Evolutionary conservation across 1,139 yeast species (phyloP).

Genomic region (Saccharomycopsis hybrid): DNA sequence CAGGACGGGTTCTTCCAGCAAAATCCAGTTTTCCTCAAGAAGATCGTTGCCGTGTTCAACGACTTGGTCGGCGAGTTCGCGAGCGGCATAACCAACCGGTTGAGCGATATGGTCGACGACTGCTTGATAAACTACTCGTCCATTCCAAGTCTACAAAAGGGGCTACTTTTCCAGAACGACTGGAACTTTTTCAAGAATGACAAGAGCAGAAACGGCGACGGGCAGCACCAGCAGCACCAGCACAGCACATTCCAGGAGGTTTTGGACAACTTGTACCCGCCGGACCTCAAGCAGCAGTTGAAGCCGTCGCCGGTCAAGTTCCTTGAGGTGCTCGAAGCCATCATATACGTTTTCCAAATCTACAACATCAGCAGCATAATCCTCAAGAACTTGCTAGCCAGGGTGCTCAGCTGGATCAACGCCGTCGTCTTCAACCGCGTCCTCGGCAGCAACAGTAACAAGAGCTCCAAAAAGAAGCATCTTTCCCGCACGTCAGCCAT

Average conservation of each 20-base stretch:
- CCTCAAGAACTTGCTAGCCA: slow-evolving; percentile 69
- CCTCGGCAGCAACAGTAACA: slow-evolving; percentile 51
- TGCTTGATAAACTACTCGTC: slow-evolving; percentile 60
- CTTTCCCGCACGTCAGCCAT: slow-evolving; percentile 80
- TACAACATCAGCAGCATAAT: slow-evolving; percentile 75
- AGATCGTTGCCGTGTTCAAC: slow-evolving; percentile 50
- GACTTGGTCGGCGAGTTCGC: slow-evolving; percentile 58
- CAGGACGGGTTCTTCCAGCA: slow-evolving; percentile 45
- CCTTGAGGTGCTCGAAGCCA: slow-evolving; percentile 82
- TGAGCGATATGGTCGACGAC: slow-evolving; percentile 50
- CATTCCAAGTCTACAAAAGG: slow-evolving; percentile 55
- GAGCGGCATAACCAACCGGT: slow-evolving; percentile 56
- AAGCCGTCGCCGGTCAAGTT: slow-evolving; percentile 85
- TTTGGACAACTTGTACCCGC: slow-evolving; percentile 64
- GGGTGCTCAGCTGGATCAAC: slow-evolving; percentile 74
- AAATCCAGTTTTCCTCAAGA: slow-evolving; percentile 56
- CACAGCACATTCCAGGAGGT: slow-evolving; percentile 60
- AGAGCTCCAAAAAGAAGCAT: slow-evolving; percentile 48
- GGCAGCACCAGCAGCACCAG: no score
- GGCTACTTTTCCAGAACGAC: slow-evolving; percentile 55
- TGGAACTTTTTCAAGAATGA: slow-evolving; percentile 64
- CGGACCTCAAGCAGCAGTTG: slow-evolving; percentile 55
- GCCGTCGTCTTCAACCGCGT: slow-evolving; percentile 68
- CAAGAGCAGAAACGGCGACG: neutral
- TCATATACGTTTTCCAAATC: slow-evolving; percentile 75